A percentile compares a stretch with the other conserved stretches of the same genome.
Conservation (phyloP, 2,329 filamentous ascomycete genomes). For the Teratosphaeria viscida region DNA sequence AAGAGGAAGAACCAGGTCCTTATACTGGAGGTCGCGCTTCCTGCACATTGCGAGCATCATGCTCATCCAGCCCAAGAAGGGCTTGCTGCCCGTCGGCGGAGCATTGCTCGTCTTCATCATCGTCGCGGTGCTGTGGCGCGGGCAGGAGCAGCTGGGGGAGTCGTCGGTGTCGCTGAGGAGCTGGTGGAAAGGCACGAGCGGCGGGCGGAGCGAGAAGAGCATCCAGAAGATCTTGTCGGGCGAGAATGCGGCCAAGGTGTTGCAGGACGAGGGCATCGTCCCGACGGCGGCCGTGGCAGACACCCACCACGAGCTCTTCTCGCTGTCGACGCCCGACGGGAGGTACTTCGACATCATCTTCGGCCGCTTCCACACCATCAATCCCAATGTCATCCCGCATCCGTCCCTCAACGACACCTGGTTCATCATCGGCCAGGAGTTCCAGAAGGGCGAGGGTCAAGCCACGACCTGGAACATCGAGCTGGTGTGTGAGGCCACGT, state of each 20-base stretch:
- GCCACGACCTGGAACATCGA: conserved; percentile 4
- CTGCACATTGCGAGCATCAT: background rate
- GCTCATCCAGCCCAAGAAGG: conserved; percentile 2
- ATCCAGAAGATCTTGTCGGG: background rate
- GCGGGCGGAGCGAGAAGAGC: background rate
- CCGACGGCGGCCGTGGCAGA: background rate
- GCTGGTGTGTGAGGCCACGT: conserved; percentile 41
- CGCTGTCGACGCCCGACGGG: conserved; percentile 34
- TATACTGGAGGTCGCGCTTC: background rate
- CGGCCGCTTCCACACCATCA: conserved; percentile 32
- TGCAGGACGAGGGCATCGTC: background rate
- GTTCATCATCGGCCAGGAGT: conserved; percentile 33
- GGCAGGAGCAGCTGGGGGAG: background rate
- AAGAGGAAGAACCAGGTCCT: too few relatives aligned
- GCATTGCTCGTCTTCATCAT: background rate
- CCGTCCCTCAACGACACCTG: conserved; percentile 38
- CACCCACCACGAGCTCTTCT: conserved; percentile 31
- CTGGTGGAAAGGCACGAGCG: background rate
- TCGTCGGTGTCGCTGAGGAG: background rate
- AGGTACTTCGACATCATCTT: conserved; percentile 44
- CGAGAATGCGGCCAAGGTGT: background rate
- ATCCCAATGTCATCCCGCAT: conserved; percentile 50
- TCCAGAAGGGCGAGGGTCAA: conserved; percentile 13
- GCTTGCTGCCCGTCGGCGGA: conserved; percentile 1
- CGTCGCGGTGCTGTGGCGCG: background rate